Percentiles rank a stretch among this genome's conserved stretches.
phyloP scores from a whole-genome alignment of 345 rosid species.

The Ricinus communis region DNA sequence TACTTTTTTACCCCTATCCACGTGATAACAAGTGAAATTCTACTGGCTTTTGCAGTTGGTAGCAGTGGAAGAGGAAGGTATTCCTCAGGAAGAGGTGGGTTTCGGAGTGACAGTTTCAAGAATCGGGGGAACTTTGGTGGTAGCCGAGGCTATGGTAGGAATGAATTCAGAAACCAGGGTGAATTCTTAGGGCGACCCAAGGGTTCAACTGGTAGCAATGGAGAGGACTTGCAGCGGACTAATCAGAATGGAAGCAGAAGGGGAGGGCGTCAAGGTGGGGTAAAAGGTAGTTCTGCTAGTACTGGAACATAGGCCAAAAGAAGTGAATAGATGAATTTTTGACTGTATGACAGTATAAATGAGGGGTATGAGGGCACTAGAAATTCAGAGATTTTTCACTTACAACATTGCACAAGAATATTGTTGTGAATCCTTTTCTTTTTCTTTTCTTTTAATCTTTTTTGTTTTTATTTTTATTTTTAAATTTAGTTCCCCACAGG shows the following conservation, averaged over 20 bases:
- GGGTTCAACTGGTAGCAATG: conserved; percentile 40
- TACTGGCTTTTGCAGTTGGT: conserved; percentile 14
- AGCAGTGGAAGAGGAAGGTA: conserved; percentile 52
- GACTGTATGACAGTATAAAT: conserved; percentile 35
- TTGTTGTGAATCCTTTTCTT: conserved; percentile 1
- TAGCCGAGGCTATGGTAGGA: conserved; percentile 50
- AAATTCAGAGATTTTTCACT: conserved; percentile 23
- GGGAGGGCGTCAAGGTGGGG: conserved; percentile 23
- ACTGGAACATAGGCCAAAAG: conserved; percentile 13
- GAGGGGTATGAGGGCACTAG: conserved; percentile 24
- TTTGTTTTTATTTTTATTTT: not conserved
- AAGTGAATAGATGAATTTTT: conserved; percentile 28
- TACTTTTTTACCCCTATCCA: not conserved
- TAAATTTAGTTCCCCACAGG: not conserved
- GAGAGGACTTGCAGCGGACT: conserved; percentile 44
- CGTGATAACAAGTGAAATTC: not conserved
- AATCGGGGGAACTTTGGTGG: conserved; percentile 46
- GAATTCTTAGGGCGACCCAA: conserved; percentile 64
- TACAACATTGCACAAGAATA: conserved; percentile 18
- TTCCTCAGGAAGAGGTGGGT: conserved; percentile 51
- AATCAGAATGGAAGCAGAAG: conserved; percentile 33
- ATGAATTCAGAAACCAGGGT: conserved; percentile 42
- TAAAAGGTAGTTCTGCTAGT: conserved; percentile 15
- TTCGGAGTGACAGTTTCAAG: conserved; percentile 51
- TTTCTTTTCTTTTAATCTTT: too few species aligned